Evolutionary conservation across 75 land plant species (phyloP), one percentile per base, ranked within the genome.

Genomic region (Gnetum montanum): DNA sequence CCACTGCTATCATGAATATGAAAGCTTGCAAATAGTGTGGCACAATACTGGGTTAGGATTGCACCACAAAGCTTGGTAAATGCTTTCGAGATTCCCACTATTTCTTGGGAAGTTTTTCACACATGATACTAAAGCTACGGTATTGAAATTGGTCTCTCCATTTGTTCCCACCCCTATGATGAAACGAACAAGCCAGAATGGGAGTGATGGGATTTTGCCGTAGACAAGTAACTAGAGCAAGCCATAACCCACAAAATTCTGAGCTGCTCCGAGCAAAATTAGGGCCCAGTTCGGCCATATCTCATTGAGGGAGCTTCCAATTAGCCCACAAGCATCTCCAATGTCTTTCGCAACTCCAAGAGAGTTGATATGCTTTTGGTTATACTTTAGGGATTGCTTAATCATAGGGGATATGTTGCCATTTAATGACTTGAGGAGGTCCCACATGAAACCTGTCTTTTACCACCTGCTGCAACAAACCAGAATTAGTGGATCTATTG

Each of bases 81-180:
- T 7, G 78, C 79, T 51, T 76, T 76, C 10, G 73, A 52, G 35
- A 76, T 67, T 15, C 79, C 79, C 38, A 76, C 79, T 49, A 54
- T 64, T 64, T 41, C 60, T 61, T 8, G 79, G 76, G 40, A 76
- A 76, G 61, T 61, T 76, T 31, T 63, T 47, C 46, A 76, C 79
- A 28, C 65, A 68, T 2, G 78, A 54, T 18, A 76, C 77, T 56
- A 76, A 43, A 2, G 79, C 65, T 11, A 61, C 61, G 3, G 79
- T 76, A 57, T 73, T 76, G 79, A 76, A 76, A 41, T 73, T 70
- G 5, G 77, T 66, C 33, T 76, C 79, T 4, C 79, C 79, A 59
- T 73, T 76, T 4, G 79, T 76, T 37, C 66, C 79, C 2, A 76
- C 15, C 4, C 35, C 57, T 6, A 76, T 76, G 10, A 76, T 26